Evolutionary conservation across 208 protist genomes (phyloP).

Genomic region (Leishmania guyanensis): DNA sequence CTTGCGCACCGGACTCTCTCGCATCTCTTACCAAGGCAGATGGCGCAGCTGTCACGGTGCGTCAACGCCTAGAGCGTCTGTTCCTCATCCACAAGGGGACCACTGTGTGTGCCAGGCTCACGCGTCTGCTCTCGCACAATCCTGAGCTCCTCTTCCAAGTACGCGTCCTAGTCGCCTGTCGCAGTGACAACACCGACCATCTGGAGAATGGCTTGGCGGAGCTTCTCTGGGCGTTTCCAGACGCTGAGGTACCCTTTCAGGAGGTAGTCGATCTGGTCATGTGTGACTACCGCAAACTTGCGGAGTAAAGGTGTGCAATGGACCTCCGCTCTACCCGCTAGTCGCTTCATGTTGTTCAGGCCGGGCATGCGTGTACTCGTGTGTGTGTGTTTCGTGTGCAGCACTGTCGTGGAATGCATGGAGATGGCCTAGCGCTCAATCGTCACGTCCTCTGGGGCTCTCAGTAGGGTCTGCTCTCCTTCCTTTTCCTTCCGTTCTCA

Average conservation of each 20-base stretch:
- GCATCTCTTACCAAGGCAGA: not conserved
- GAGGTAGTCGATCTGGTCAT: constrained; percentile 11
- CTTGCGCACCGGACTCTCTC: not conserved
- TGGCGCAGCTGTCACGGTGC: constrained; percentile 8
- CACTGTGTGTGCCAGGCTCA: constrained; percentile 3
- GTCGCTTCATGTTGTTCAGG: not conserved
- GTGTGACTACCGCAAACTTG: constrained; percentile 10
- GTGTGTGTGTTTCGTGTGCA: not conserved
- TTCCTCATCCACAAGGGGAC: constrained; percentile 14
- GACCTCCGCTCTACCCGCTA: not conserved
- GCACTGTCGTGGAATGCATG: not conserved
- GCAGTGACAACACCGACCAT: constrained; percentile 10
- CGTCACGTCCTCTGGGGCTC: not conserved
- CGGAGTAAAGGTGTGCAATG: not conserved
- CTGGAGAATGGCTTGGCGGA: constrained; percentile 7
- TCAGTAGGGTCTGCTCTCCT: too few species aligned
- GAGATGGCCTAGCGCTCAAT: not conserved
- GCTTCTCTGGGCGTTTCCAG: constrained; percentile 14
- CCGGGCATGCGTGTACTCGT: not conserved
- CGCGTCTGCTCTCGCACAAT: constrained; percentile 13
- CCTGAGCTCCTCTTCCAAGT: constrained; percentile 19
- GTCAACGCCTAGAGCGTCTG: constrained; percentile 11
- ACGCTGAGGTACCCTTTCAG: constrained; percentile 7
- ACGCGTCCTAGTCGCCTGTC: constrained; percentile 26
- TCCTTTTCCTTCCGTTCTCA: not conserved